A percentile compares a stretch with the other conserved stretches of the same genome.
Conservation (phyloP, 306 rosid genomes). For the Pachyrhizus erosus region DNA sequence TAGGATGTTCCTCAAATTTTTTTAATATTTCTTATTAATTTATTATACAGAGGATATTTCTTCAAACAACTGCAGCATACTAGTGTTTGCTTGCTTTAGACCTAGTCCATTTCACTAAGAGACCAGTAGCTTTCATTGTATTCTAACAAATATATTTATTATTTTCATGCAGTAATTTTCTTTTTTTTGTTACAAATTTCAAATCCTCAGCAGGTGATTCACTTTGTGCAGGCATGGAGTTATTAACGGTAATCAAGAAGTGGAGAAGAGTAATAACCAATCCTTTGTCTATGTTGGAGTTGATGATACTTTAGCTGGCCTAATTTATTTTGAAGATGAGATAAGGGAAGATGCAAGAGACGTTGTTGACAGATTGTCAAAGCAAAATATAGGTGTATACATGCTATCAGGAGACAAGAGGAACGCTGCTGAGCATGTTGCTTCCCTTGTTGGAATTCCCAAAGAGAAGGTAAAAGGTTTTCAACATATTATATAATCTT, state of each 20-base stretch:
- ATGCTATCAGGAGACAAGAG: conserved; percentile 98
- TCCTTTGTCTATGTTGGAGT: conserved; percentile 88
- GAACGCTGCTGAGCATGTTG: conserved; percentile 83
- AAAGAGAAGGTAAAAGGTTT: conserved; percentile 65
- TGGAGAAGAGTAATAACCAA: conserved; percentile 60
- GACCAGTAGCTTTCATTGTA: conserved; percentile 11
- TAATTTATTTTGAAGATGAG: conserved; percentile 86
- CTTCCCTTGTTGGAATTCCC: conserved; percentile 88
- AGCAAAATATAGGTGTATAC: conserved; percentile 72
- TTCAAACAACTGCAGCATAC: background rate
- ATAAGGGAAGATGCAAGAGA: conserved; percentile 84
- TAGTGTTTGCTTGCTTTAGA: conserved; percentile 31
- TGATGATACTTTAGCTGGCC: conserved; percentile 72
- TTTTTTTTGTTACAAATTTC: conserved; percentile 14
- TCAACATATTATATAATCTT: conserved; percentile 18
- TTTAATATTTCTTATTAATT: conserved; percentile 30
- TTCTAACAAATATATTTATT: background rate
- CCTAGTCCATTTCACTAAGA: conserved; percentile 12
- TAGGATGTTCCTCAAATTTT: conserved; percentile 17
- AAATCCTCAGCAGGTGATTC: conserved; percentile 21
- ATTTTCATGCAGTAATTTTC: background rate
- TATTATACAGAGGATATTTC: background rate
- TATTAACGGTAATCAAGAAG: conserved; percentile 53
- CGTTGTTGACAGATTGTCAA: conserved; percentile 69
- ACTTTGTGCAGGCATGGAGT: conserved; percentile 76